Base-by-base conservation (phyloP, 768 basidiomycete genomes). In the Sporobolomyces roseus region DNA sequence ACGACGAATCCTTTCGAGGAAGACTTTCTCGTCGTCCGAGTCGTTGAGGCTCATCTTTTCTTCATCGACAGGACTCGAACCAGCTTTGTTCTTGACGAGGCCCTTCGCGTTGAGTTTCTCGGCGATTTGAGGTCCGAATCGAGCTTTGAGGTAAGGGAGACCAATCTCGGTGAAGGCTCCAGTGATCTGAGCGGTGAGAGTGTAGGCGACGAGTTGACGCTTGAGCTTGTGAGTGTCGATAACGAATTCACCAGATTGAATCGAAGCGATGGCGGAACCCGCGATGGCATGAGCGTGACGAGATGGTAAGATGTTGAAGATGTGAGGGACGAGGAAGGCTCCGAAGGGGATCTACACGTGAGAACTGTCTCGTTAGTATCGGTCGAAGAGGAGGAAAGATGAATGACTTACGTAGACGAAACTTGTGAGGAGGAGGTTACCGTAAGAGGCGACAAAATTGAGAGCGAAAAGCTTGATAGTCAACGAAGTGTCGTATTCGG, bases 181-280 rank as follows among this genome's bases (percentile, higher is more conserved):
- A 74, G 91, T 78, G 35, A 85, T 84, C 80, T 97, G 93, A 41
- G n/a, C 68, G 8, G 77, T 78, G 13, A 77, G 66, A 27, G 86
- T 87, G 76, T 86, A 91, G 21, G 93, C 93, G 75, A 96, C 93
- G 85, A 97, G 88, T 81, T 98, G 91, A 48, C 89, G 87, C 78
- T 88, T 84, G 62, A 98, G 81, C 64, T 94, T 73, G n/a, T 78
- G 77, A 38, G 79, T 41, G 63, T 78, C 76, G 71, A 78, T 82
- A 53, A 81, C 82, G 12, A 87, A 84, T 67, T 86, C 85, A 23
- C 89, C 78, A 76, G 87, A 88, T 68, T 81, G 79, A 52, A 83
- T 81, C 38, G 84, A 10, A 23, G 45, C 7, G 7, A 33, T 23
- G 19, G 56, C 63, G 14, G 74, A 36, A 16, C 41, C 48, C 6